Base-by-base conservation (phyloP, 495 filamentous ascomycete species). In the Aspergillus mulundensis region DNA sequence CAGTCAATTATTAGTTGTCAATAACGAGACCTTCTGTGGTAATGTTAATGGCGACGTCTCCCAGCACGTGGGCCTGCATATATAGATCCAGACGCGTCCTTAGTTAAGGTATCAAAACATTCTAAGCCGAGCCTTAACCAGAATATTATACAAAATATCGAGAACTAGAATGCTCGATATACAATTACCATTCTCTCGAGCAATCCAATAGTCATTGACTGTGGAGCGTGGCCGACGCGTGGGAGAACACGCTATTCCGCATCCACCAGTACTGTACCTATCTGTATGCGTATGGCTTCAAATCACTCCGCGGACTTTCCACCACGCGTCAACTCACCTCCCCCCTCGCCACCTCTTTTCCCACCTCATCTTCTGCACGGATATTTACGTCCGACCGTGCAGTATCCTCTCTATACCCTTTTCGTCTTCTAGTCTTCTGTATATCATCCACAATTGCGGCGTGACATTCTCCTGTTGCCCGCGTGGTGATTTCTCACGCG, bases 291-390 rank as follows among this genome's bases (percentile, higher is more conserved):
- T 3, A 50, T 24, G 47, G 48, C 48, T 39, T 50, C 48, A 50
- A 40, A 21, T 47, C 45, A 39, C 45, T 19, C 38, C 21, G 53
- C 15, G 44, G 53, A 16, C 15, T 40, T 36, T 36, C 42, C 41
- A 38, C 14, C 36, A 59, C 57, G 46, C 51, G 57, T 56, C 53
- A 47, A 43, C 38, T 42, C 44, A 52, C 48, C 44, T 47, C 34
- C 19, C 19, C 44, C 39, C 45, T 40, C 34, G 21, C 36, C 44
- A 48, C 20, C 23, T 18, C 24, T 15, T 44, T 36, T 43, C 43
- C 43, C 46, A 18, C 11, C 38, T 53, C 36, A 21, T 46, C 50
- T 36, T 41, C 32, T 39, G 14, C 24, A 18, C 56, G 50, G 25
- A 19, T 50, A 23, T 58, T 34, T 20, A 10, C 23, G 53, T 21